Conservation (phyloP, 164 flowering plant species). For the grape (Vitis vinifera) region ASM3070453v1 NC_081813.1:3296001-3296500, state of each 20-base stretch:
- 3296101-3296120: background rate
- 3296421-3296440: too few relatives aligned
- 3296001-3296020: constrained; percentile 23
- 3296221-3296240: constrained; percentile 28
- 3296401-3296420: too few relatives aligned
- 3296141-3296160: background rate
- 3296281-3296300: background rate
- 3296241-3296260: constrained; percentile 40
- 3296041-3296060: constrained; percentile 2
- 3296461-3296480: too few relatives aligned
- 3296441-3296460: too few relatives aligned
- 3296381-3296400: too few relatives aligned
- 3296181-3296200: constrained; percentile 6
- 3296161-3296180: background rate
- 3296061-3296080: background rate
- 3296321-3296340: constrained; percentile 13
- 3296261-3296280: background rate
- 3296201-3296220: constrained; percentile 37
- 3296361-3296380: constrained; percentile 1
- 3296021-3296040: constrained; percentile 19
- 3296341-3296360: constrained; percentile 3
- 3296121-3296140: background rate
- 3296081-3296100: background rate
- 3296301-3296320: constrained; percentile 1
- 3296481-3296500: too few relatives aligned